These are phyloP conservation scores for Sordaria brevicollis DNA, from an alignment of 495 filamentous ascomycete genomes.

Conservation along the genomic window DNA sequence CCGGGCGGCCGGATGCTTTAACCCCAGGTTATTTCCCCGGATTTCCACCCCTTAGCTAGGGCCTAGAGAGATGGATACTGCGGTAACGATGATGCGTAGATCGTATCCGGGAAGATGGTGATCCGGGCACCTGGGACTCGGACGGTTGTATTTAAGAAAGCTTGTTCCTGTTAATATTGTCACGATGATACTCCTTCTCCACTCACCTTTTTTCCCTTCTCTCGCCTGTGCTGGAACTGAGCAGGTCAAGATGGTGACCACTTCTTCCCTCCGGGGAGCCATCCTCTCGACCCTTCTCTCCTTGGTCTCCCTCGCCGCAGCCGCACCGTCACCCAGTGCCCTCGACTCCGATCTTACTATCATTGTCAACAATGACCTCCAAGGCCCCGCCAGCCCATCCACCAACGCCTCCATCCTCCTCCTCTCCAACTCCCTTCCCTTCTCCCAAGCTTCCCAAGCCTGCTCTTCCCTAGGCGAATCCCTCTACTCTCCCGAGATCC, in stretches of 20 bases:
- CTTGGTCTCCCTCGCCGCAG: constrained; percentile 10
- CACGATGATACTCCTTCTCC: neutral
- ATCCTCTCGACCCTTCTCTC: neutral
- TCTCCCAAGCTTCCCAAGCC: neutral
- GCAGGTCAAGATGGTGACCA: neutral
- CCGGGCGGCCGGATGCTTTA: neutral
- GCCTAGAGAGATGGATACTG: neutral
- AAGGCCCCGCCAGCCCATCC: constrained; percentile 24
- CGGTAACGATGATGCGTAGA: neutral
- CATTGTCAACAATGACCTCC: constrained; percentile 31
- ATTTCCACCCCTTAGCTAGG: neutral
- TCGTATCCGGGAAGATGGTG: neutral
- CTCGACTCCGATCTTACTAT: constrained; percentile 29
- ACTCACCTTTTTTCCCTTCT: neutral
- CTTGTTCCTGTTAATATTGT: neutral
- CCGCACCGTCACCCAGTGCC: constrained; percentile 21
- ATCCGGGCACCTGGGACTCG: neutral
- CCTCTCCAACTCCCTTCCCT: constrained; percentile 21
- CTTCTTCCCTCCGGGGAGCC: neutral
- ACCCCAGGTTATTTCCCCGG: neutral
- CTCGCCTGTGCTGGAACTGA: neutral
- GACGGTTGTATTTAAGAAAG: neutral
- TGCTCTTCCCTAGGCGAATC: constrained; percentile 26
- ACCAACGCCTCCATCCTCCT: constrained; percentile 31
- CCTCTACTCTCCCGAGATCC: constrained; percentile 28